Evolutionary conservation across 805 yeast species (phyloP).

Genomic region (Metschnikowia cubensis): DNA sequence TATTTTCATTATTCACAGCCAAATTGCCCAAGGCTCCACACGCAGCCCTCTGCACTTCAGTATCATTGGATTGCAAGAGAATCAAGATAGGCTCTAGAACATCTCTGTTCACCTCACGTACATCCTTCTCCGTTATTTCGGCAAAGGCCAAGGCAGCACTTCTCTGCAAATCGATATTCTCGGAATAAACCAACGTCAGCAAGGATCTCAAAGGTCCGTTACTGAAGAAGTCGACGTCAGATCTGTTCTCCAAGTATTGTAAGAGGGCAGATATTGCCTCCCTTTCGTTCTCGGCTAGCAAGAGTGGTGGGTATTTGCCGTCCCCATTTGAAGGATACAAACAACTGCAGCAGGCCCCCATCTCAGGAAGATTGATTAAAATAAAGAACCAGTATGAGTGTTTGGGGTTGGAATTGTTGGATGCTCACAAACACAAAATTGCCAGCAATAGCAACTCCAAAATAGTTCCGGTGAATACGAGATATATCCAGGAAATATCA

Average conservation of each 20-base stretch:
- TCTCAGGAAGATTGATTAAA: slow-evolving; percentile 8
- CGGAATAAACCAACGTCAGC: slow-evolving; percentile 89
- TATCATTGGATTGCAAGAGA: slow-evolving; percentile 78
- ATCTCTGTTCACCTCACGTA: slow-evolving; percentile 82
- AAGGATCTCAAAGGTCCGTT: slow-evolving; percentile 85
- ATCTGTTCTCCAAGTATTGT: slow-evolving; percentile 81
- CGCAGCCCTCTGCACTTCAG: slow-evolving; percentile 97
- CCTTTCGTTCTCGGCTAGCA: slow-evolving; percentile 89
- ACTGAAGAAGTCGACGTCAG: slow-evolving; percentile 84
- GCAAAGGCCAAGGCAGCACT: slow-evolving; percentile 98
- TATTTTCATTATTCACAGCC: slow-evolving; percentile 95
- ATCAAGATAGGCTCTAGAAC: slow-evolving; percentile 92
- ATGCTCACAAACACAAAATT: slow-evolving; percentile 2
- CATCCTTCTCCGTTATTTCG: slow-evolving; percentile 95
- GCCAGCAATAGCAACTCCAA: slow-evolving; percentile 1
- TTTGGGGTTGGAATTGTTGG: neutral
- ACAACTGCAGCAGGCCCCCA: slow-evolving; percentile 45
- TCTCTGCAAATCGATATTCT: slow-evolving; percentile 89
- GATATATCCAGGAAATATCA: neutral
- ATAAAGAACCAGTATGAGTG: neutral
- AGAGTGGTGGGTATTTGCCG: slow-evolving; percentile 67
- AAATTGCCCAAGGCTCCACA: slow-evolving; percentile 98
- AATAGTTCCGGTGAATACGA: neutral
- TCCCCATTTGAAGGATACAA: slow-evolving; percentile 43
- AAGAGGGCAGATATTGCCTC: slow-evolving; percentile 90